A percentile compares a stretch with the other conserved stretches of the same genome.
Evolutionary conservation across 169 alveolate species (phyloP).

Genomic region (Babesia bovis): DNA sequence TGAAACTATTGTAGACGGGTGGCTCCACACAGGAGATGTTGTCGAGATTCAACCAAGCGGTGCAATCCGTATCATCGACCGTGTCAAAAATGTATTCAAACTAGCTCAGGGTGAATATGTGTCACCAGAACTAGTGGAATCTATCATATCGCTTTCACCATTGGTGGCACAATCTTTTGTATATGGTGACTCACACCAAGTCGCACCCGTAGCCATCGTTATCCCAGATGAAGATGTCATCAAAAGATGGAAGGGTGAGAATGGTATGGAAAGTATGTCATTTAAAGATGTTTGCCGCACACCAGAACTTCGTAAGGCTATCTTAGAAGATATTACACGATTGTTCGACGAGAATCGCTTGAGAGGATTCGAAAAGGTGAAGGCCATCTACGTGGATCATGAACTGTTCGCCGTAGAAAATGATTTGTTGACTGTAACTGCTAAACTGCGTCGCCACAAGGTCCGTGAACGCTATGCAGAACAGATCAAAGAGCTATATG

Average conservation of each 20-base stretch:
- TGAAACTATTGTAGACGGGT: slow-evolving; percentile 86
- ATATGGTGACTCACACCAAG: slow-evolving; percentile 69
- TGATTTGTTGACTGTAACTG: slow-evolving; percentile 77
- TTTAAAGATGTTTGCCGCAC: slow-evolving; percentile 24
- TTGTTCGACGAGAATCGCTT: slow-evolving; percentile 64
- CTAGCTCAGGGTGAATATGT: slow-evolving; percentile 95
- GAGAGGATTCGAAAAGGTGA: slow-evolving; percentile 78
- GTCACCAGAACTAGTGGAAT: slow-evolving; percentile 92
- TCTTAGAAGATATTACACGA: slow-evolving; percentile 52
- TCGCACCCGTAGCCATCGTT: slow-evolving; percentile 62
- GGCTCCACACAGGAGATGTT: slow-evolving; percentile 92
- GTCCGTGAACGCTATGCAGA: slow-evolving; percentile 60
- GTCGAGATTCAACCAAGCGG: slow-evolving; percentile 83
- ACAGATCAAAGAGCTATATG: slow-evolving; percentile 69
- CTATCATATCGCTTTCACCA: slow-evolving; percentile 62
- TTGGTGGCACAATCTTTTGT: slow-evolving; percentile 76
- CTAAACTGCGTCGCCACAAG: slow-evolving; percentile 74
- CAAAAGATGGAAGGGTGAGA: slow-evolving; percentile 39
- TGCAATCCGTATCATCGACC: slow-evolving; percentile 88
- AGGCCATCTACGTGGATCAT: slow-evolving; percentile 69
- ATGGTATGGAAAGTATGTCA: slow-evolving; percentile 17
- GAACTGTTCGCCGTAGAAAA: slow-evolving; percentile 77
- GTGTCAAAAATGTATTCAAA: slow-evolving; percentile 93
- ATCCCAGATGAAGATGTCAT: slow-evolving; percentile 66
- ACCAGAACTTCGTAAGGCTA: slow-evolving; percentile 18